Percentiles rank a stretch among this genome's conserved stretches.
phyloP scores from a whole-genome alignment of 305 asterid species.

The Withania somnifera region DNA sequence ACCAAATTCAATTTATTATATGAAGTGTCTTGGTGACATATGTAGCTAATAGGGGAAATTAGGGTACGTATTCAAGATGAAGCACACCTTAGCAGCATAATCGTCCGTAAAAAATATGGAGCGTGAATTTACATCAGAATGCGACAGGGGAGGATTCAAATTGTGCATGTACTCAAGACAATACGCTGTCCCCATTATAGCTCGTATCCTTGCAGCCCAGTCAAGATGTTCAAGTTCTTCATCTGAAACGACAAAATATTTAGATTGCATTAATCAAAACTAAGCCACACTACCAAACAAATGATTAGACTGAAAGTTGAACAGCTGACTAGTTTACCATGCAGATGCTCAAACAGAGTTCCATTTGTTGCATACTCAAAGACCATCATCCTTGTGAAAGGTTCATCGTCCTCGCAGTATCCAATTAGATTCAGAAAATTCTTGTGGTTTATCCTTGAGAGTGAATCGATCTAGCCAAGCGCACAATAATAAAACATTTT shows the following conservation, averaged over 20 bases:
- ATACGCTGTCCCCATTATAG: constrained; percentile 42
- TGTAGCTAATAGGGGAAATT: neutral
- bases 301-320: neutral
- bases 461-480: constrained; percentile 21
- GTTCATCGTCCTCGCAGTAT: constrained; percentile 32
- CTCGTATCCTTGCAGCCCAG: constrained; percentile 32
- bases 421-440: constrained; percentile 44
- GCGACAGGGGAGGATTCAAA: constrained; percentile 26
- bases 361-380: constrained; percentile 48
- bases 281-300: neutral
- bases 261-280: neutral
- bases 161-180: constrained; percentile 41
- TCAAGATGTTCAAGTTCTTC: constrained; percentile 36
- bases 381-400: constrained; percentile 48
- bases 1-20: neutral
- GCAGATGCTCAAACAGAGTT: constrained; percentile 39
- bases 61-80: constrained; percentile 12
- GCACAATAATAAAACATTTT: neutral
- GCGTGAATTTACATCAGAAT: constrained; percentile 27
- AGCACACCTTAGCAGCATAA: constrained; percentile 40
- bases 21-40: neutral
- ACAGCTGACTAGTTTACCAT: constrained; percentile 17
- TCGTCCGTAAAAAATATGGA: constrained; percentile 37
- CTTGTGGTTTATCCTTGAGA: constrained; percentile 40
- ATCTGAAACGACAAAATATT: constrained; percentile 15